These are phyloP conservation scores for Platanthera guangdongensis DNA, from an alignment of 106 monocot genomes.

Conservation along the genomic window DNA sequence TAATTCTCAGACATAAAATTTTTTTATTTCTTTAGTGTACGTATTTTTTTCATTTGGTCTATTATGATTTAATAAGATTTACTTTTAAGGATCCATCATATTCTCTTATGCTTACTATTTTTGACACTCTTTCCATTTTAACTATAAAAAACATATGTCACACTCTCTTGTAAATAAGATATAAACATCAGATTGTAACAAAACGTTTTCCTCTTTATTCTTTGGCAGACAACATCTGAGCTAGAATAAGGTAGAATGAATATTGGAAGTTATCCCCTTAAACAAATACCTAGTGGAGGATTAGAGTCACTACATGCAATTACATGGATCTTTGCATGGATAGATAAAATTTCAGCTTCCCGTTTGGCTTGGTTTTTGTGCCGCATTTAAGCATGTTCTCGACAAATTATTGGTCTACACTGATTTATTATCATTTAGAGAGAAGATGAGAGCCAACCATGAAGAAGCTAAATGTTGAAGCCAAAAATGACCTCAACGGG, in stretches of 20 bases:
- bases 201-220: background rate
- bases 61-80: no score
- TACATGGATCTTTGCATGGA: slow-evolving; percentile 99
- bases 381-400: slow-evolving; percentile 78
- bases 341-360: slow-evolving; percentile 96
- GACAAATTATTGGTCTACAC: slow-evolving; percentile 83
- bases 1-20: no score
- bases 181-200: background rate
- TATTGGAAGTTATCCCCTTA: slow-evolving; percentile 92
- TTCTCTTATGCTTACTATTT: no score
- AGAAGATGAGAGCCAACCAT: slow-evolving; percentile 61
- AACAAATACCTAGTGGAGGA: slow-evolving; percentile 93
- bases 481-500: no score
- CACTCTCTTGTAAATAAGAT: no score
- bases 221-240: slow-evolving; percentile 81
- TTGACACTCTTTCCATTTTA: no score
- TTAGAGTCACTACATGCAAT: slow-evolving; percentile 94
- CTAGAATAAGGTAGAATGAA: slow-evolving; percentile 97
- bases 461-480: slow-evolving; percentile 36
- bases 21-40: no score
- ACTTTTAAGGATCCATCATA: no score
- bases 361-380: slow-evolving; percentile 95
- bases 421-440: slow-evolving; percentile 70
- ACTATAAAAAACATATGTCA: no score
- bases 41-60: no score